A percentile compares a stretch with the other conserved stretches of the same genome.
Conservation (phyloP, 345 rosid species). For the Orychophragmus violaceus region DNA sequence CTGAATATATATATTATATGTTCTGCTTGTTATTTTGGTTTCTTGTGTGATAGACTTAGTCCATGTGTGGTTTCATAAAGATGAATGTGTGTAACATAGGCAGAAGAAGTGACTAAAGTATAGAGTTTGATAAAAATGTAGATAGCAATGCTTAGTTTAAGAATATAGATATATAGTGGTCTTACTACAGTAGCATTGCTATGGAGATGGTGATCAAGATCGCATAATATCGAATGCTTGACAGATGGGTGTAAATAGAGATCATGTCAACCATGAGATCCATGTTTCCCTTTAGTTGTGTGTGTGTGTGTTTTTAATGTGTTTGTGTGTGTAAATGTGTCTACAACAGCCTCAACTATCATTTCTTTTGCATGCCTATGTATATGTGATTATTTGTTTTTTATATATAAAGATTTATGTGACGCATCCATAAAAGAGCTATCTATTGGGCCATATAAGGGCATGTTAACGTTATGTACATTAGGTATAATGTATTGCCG, state of each 20-base stretch:
- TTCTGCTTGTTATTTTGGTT: not conserved
- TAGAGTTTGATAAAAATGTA: constrained; percentile 4
- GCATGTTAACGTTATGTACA: too few relatives aligned
- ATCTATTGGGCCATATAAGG: too few relatives aligned
- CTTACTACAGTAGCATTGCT: not conserved
- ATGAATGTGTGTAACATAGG: not conserved
- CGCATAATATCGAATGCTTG: not conserved
- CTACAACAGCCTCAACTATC: not conserved
- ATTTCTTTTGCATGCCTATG: not conserved
- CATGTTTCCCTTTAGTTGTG: not conserved
- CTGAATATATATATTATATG: not conserved
- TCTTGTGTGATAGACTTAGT: not conserved
- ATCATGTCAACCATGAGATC: constrained; percentile 1
- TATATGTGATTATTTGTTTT: not conserved
- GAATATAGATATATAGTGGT: not conserved
- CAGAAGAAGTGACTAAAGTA: not conserved
- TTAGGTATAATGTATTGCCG: too few relatives aligned
- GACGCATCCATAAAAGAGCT: not conserved
- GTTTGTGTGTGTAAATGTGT: not conserved
- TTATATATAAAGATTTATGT: not conserved
- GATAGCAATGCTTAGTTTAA: constrained; percentile 1
- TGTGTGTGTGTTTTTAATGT: not conserved
- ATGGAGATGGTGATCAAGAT: not conserved
- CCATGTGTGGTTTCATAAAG: not conserved
- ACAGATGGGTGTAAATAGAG: not conserved